Evolutionary conservation across 1,284 basidiomycete species (phyloP), one percentile per base, ranked within the genome.

Genomic region (Ceratorhiza oryzae-sativae): DNA sequence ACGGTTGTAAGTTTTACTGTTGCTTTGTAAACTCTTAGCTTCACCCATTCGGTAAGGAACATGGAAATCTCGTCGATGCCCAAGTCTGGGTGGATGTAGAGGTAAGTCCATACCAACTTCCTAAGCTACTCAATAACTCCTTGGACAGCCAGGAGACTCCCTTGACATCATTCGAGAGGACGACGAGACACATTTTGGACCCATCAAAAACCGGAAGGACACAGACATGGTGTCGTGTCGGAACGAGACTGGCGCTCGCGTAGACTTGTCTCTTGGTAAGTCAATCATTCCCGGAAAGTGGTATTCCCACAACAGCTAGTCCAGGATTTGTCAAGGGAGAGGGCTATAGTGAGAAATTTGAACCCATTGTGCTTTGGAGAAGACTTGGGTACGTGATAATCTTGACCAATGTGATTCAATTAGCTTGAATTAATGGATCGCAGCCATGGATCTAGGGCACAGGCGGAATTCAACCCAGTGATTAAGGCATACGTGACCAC

Each of bases 291-390:
- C 27, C 30, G 45, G 10, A 23, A 9, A 1, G 8, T 51, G 1
- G 42, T 10, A 5, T 32, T 13, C 48, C 10, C 30, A 30, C 36
- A 39, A 6, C 8, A 27, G 2, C 13, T 36, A n/a, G 9, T 0
- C 36, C 4, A 68, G 63, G 63, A 1, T 68, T 68, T 39, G 63
- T 68, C 25, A 68, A 45, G 25, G 63, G 63, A 42, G 9, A 68
- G 13, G 63, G 51, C 9, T n/a, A 53, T 9, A 42, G 56, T 20
- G 34, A 68, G 27, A 34, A 34, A 9, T 68, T 53, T 18, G 63
- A 68, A 23, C 49, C 51, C 10, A 56, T 30, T n/a, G 2, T 68
- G 4, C 23, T 68, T 5, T 68, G 63, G 49, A 55, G 36, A 4
- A 20, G 49, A 9, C n/a, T 68, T 13, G 32, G 49, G 63, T 68